A percentile compares a stretch with the other conserved stretches of the same genome.
These are phyloP conservation scores for Gyromitra esculenta DNA, from an alignment of 2,329 filamentous ascomycete genomes.

Conservation along the genomic window DNA sequence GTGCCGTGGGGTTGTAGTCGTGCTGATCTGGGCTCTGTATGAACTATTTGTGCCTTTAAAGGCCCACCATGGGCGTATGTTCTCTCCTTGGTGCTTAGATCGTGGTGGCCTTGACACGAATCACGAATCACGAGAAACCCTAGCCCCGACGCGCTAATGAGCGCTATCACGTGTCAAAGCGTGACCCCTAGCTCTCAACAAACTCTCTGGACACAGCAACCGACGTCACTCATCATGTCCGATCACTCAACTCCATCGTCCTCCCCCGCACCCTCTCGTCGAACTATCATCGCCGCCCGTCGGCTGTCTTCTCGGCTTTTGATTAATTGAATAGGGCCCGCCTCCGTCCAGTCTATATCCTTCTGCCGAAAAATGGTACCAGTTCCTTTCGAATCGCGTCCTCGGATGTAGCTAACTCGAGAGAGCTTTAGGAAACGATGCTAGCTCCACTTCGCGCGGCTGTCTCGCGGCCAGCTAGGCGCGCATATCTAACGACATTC, in stretches of 20 bases:
- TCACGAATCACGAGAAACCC: background rate
- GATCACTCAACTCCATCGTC: slow-evolving; percentile 21
- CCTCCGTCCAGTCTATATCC: background rate
- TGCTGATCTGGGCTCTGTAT: background rate
- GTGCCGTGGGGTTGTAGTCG: too few species aligned
- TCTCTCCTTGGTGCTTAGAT: background rate
- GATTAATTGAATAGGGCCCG: background rate
- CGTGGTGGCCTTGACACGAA: too few species aligned
- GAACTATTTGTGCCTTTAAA: background rate
- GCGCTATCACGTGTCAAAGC: slow-evolving; percentile 30
- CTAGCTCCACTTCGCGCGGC: slow-evolving; percentile 65
- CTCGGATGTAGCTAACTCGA: slow-evolving; percentile 3
- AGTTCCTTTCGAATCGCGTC: background rate
- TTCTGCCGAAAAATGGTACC: background rate
- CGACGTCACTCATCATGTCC: slow-evolving; percentile 46
- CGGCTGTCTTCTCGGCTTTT: background rate
- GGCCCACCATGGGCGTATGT: background rate
- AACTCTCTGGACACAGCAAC: background rate
- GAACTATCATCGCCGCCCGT: background rate
- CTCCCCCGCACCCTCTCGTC: background rate
- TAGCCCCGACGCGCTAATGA: slow-evolving; percentile 11
- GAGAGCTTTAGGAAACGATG: slow-evolving; percentile 61
- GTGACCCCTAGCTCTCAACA: slow-evolving; percentile 2
- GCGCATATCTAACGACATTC: slow-evolving; percentile 70
- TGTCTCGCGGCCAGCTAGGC: slow-evolving; percentile 67